Evolutionary conservation across 2,329 filamentous ascomycete genomes (phyloP), one percentile per base, ranked within the genome.

Genomic region (Pezicula neosporulosa): DNA sequence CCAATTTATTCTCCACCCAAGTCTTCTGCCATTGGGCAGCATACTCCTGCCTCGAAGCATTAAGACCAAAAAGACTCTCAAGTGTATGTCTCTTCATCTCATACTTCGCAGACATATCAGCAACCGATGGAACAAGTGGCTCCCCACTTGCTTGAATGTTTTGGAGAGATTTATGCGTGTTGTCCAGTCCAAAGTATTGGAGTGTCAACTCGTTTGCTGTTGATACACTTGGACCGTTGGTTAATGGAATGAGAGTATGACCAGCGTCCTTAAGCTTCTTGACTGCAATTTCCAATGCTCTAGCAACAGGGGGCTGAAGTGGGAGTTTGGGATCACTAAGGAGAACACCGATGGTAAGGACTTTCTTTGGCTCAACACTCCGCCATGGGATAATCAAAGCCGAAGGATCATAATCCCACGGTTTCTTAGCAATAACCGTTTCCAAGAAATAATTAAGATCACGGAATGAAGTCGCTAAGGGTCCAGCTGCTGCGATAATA

Each of bases 271-370:
- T 59, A 3, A 83, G 60, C 0, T 57, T 59, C 0, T 64, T 62
- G 0, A 70, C 63, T 0, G 75, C 75, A 0, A 59, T 63, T 5
- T 73, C 65, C 1, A 82, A 53, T 1, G 74, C 68, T 2, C 76
- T 68, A 1, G 67, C 69, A 1, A 82, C 70, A 0, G 78, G 75
- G 0, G 80, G 78, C 21, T 80, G 77, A 0, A 81, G 64, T 0
- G 76, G 77, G 28, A 74, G 74, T 2, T 72, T 63, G 0, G 70
- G 65, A 55, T 80, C 75, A 42, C 76, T 74, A 2, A 70, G 51
- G 10, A 80, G 59, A 1, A 82, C 55, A 0, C 80, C 80, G 37
- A 83, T 74, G 0, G 68, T 70, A 3, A 82, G 55, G 47, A 30
- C 48, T 42, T 64, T 60, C 4, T 51, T 30, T 3, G 18, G 56